These are phyloP conservation scores for Tuber calosporum DNA, from an alignment of 495 filamentous ascomycete species.

Conservation along the genomic window DNA sequence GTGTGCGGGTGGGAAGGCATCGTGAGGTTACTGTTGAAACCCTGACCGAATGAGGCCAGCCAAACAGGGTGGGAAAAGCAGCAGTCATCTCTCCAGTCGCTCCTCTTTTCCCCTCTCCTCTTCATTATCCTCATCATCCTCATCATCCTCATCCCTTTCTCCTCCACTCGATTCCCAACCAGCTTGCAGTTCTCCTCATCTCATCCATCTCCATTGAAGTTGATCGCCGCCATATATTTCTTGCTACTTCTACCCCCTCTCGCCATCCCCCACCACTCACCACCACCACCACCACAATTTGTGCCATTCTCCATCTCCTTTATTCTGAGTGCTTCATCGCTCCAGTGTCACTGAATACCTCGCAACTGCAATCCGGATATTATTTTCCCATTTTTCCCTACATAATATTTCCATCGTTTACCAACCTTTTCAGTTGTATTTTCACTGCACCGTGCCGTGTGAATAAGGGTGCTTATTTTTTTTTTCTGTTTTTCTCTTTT, in stretches of 20 bases:
- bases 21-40: constrained; percentile 39
- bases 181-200: constrained; percentile 24
- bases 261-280: constrained; percentile 26
- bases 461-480: not conserved
- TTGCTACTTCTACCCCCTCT: constrained; percentile 39
- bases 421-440: not conserved
- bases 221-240: constrained; percentile 29
- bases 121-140: constrained; percentile 2
- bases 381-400: not conserved
- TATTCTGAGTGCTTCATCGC: constrained; percentile 6
- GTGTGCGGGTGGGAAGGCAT: constrained; percentile 31
- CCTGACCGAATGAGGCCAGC: constrained; percentile 36
- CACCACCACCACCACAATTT: not conserved
- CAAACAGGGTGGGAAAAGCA: constrained; percentile 40
- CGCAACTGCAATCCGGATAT: constrained; percentile 11
- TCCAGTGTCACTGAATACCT: not conserved
- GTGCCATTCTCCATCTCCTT: constrained; percentile 19
- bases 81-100: constrained; percentile 33
- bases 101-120: constrained; percentile 32
- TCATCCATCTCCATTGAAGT: constrained; percentile 22
- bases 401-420: not conserved
- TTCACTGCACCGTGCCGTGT: not conserved
- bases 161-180: constrained; percentile 38
- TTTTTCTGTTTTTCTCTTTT: not conserved
- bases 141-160: constrained; percentile 25